phyloP scores from a whole-genome alignment of 2,329 filamentous ascomycete genomes.

The Cladophialophora psammophila region DNA sequence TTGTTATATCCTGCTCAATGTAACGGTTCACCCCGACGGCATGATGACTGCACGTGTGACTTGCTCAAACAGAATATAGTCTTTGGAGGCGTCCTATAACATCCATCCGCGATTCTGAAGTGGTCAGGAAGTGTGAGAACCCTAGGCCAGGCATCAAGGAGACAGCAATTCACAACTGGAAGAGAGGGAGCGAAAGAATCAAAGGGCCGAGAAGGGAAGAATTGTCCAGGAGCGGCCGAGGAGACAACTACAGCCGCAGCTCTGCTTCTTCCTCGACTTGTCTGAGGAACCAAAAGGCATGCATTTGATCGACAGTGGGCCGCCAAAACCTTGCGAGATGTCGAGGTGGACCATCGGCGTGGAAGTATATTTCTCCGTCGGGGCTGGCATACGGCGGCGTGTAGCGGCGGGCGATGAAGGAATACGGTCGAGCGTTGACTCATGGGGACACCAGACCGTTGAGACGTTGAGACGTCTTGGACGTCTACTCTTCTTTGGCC shows the following conservation, averaged over 20 bases:
- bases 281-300: slow-evolving; percentile 1
- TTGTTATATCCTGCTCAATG: neutral
- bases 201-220: neutral
- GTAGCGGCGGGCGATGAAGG: neutral
- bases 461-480: too few relatives aligned
- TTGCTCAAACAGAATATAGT: neutral
- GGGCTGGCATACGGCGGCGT: neutral
- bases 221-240: neutral
- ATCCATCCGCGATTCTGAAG: neutral
- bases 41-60: neutral
- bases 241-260: neutral
- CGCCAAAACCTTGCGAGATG: neutral
- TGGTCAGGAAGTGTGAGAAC: neutral
- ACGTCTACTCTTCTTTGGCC: too few relatives aligned
- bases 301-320: neutral
- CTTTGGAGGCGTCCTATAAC: neutral
- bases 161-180: neutral
- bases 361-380: neutral
- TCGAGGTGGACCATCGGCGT: neutral
- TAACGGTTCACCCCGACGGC: neutral
- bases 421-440: neutral
- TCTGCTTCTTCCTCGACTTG: neutral
- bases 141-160: neutral
- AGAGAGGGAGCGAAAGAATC: neutral
- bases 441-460: too few relatives aligned